Evolutionary conservation across 148 eudicot genomes (phyloP).

Genomic region (Oxyria digyna): DNA sequence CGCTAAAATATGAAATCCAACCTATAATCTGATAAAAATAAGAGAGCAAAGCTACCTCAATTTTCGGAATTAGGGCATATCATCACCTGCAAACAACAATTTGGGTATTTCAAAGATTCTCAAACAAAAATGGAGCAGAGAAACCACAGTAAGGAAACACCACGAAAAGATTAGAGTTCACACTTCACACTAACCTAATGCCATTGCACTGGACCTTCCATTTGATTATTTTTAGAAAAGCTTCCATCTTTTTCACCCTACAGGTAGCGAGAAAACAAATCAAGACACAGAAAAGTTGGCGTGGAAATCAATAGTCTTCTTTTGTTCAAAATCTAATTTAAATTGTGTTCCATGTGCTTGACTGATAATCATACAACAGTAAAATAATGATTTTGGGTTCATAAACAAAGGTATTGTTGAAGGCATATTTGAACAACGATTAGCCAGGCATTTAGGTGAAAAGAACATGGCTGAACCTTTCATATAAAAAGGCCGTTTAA

Average conservation of each 20-base stretch:
- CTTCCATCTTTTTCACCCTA: not conserved
- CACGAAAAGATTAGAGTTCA: not conserved
- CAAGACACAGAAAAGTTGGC: not conserved
- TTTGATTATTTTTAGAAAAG: not conserved
- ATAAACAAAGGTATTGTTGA: not conserved
- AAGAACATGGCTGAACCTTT: not conserved
- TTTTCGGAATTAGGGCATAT: not conserved
- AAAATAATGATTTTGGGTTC: not conserved
- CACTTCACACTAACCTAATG: not conserved
- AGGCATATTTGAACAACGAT: not conserved
- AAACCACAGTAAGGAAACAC: not conserved
- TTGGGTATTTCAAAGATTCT: not conserved
- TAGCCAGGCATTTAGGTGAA: not conserved
- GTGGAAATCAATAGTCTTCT: not conserved
- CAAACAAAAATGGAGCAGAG: not conserved
- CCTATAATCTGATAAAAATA: not conserved
- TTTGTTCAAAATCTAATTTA: too few species aligned
- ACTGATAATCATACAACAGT: not conserved
- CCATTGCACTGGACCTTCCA: not conserved
- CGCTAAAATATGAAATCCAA: not conserved
- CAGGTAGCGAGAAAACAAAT: not conserved
- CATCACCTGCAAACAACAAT: not conserved
- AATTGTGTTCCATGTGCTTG: slow-evolving; percentile 1
- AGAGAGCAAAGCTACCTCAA: not conserved
- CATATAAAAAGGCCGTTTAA: not conserved